Evolutionary conservation across 2,329 filamentous ascomycete species (phyloP).

Genomic region (Penicillium crustosum): DNA sequence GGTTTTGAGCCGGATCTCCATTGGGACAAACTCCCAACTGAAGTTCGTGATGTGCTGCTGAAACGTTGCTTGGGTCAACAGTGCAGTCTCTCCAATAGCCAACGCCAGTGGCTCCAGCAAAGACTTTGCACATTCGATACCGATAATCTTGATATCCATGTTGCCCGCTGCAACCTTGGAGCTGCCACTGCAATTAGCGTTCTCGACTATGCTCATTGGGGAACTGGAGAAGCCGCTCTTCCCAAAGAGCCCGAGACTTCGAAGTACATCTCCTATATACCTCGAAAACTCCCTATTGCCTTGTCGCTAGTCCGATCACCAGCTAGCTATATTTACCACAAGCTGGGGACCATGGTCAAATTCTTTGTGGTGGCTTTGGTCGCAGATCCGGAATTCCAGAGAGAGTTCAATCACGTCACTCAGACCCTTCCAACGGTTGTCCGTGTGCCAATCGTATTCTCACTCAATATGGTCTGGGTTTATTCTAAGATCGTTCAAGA

Average conservation of each 20-base stretch:
- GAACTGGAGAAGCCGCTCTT: conserved; percentile 27
- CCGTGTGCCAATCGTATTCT: conserved; percentile 40
- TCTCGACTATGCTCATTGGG: conserved; percentile 33
- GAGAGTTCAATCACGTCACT: conserved; percentile 51
- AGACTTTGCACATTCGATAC: conserved; percentile 41
- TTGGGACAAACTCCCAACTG: conserved; percentile 52
- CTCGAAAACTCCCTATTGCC: conserved; percentile 23
- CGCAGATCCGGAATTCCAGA: conserved; percentile 54
- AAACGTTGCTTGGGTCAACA: conserved; percentile 48
- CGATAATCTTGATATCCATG: conserved; percentile 42
- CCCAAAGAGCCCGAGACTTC: conserved; percentile 29
- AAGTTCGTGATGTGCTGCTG: conserved; percentile 49
- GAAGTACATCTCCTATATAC: conserved; percentile 31
- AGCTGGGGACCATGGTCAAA: conserved; percentile 46
- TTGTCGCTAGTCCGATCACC: conserved; percentile 35
- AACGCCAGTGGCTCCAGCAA: conserved; percentile 48
- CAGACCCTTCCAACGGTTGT: conserved; percentile 36
- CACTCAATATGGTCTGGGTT: conserved; percentile 51
- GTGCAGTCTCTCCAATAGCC: conserved; percentile 41
- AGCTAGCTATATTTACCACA: conserved; percentile 45
- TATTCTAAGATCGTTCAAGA: conserved; percentile 49
- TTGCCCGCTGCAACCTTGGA: conserved; percentile 52
- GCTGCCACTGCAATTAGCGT: conserved; percentile 40
- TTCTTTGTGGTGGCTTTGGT: conserved; percentile 52
- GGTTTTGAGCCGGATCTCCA: conserved; percentile 52